Conservation (phyloP, 768 basidiomycete species). For the Auricularia sp. region DNA sequence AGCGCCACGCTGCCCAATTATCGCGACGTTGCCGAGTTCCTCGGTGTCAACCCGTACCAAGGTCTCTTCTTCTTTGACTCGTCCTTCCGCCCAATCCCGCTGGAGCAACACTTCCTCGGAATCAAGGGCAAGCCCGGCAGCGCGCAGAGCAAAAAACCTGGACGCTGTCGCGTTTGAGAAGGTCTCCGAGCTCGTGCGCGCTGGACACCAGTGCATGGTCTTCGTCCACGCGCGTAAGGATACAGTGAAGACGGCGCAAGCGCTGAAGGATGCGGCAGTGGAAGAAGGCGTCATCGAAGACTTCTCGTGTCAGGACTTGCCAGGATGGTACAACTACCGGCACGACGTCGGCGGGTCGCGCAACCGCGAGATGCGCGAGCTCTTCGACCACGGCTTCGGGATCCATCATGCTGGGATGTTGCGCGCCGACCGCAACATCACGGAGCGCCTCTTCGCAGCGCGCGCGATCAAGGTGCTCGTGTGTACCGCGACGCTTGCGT, state of each 20-base stretch:
- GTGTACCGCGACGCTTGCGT: constrained; percentile 96
- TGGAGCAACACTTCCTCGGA: constrained; percentile 96
- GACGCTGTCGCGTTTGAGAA: constrained; percentile 86
- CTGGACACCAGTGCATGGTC: constrained; percentile 98
- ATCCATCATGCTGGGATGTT: constrained; percentile 99
- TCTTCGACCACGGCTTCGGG: constrained; percentile 88
- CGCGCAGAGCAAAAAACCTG: constrained; percentile 65
- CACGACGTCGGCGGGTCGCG: constrained; percentile 67
- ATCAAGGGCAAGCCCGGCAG: constrained; percentile 82
- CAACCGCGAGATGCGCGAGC: constrained; percentile 94
- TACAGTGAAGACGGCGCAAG: constrained; percentile 84
- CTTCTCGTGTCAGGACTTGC: constrained; percentile 76
- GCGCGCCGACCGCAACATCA: constrained; percentile 85
- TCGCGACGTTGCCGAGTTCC: constrained; percentile 88
- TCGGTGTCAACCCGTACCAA: constrained; percentile 78
- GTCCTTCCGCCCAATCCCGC: constrained; percentile 90
- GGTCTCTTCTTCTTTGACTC: constrained; percentile 98
- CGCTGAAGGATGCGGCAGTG: constrained; percentile 65
- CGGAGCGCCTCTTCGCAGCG: constrained; percentile 88
- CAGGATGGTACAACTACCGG: constrained; percentile 66
- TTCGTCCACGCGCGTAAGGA: constrained; percentile 98
- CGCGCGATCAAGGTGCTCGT: constrained; percentile 92
- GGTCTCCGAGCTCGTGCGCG: constrained; percentile 75
- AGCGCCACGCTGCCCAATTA: constrained; percentile 98
- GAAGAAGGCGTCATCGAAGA: constrained; percentile 63